Conservation (phyloP, 164 flowering plant genomes). For the Stephania japonica region DNA sequence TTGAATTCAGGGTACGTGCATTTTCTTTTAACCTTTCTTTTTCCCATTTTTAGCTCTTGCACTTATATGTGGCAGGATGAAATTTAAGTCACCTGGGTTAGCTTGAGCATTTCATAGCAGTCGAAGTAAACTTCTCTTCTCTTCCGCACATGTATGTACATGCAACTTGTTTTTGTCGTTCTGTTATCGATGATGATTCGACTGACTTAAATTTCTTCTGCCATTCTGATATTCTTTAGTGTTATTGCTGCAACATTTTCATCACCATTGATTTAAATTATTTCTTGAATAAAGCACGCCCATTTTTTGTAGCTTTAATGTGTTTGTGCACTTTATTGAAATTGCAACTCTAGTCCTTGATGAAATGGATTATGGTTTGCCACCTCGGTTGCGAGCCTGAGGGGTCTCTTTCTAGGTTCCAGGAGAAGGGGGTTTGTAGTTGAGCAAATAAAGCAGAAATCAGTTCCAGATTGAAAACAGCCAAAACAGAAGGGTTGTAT, state of each 20-base stretch:
- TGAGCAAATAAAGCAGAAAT: too few relatives aligned
- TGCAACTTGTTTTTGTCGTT: background rate
- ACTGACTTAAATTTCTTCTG: background rate
- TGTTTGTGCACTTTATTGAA: too few relatives aligned
- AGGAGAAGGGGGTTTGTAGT: too few relatives aligned
- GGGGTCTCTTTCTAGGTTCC: too few relatives aligned
- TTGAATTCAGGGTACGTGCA: background rate
- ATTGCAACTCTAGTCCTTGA: too few relatives aligned
- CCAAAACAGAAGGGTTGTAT: too few relatives aligned
- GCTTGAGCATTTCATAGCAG: background rate
- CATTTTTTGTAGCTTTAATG: too few relatives aligned
- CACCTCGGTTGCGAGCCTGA: too few relatives aligned
- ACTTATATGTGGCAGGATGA: background rate
- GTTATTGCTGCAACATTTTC: background rate
- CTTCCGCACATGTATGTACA: background rate
- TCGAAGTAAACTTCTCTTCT: background rate
- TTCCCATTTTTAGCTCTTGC: background rate
- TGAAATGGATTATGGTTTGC: too few relatives aligned
- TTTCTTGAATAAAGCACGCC: too few relatives aligned
- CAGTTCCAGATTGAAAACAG: too few relatives aligned
- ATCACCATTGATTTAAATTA: too few relatives aligned
- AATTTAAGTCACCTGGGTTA: background rate
- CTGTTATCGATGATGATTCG: background rate
- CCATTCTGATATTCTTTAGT: background rate
- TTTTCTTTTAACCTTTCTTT: background rate